Percentiles rank a stretch among this genome's conserved stretches.
These are phyloP conservation scores for Verticillium dahliae DNA, from an alignment of 2,329 filamentous ascomycete genomes.

Conservation along the genomic window DNA sequence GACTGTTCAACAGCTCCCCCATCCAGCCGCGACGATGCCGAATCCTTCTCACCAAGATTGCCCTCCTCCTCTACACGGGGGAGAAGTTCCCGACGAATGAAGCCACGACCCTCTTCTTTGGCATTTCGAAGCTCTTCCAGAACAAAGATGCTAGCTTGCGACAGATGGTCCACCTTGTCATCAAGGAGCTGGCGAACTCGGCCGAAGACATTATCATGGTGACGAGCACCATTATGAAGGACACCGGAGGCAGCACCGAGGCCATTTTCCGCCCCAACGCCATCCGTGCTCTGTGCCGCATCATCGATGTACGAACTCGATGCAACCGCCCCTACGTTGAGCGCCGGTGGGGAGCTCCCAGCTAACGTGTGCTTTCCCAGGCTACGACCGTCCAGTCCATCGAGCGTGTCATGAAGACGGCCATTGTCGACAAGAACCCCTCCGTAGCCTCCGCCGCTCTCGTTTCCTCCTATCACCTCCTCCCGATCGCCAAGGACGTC, in stretches of 20 bases:
- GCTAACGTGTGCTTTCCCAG: slow-evolving; percentile 32
- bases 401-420: slow-evolving; percentile 97
- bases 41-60: slow-evolving; percentile 94
- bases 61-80: slow-evolving; percentile 90
- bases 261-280: slow-evolving; percentile 92
- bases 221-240: slow-evolving; percentile 99
- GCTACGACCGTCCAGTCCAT: slow-evolving; percentile 95
- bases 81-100: slow-evolving; percentile 96
- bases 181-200: slow-evolving; percentile 93
- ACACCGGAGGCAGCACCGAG: slow-evolving; percentile 91
- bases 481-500: slow-evolving; percentile 91
- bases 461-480: slow-evolving; percentile 94
- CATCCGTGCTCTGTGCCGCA: slow-evolving; percentile 88
- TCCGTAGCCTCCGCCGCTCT: slow-evolving; percentile 94
- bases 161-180: slow-evolving; percentile 97
- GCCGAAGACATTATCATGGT: slow-evolving; percentile 99
- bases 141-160: slow-evolving; percentile 97
- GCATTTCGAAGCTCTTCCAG: slow-evolving; percentile 98
- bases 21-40: slow-evolving; percentile 97
- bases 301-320: slow-evolving; percentile 72
- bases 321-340: background rate
- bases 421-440: slow-evolving; percentile 97
- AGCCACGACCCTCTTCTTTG: slow-evolving; percentile 97
- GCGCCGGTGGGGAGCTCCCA: background rate
- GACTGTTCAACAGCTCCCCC: slow-evolving; percentile 94